A percentile compares a stretch with the other conserved stretches of the same genome.
phyloP scores from a whole-genome alignment of 1,284 basidiomycete species.

The Wallemia ichthyophaga region DNA sequence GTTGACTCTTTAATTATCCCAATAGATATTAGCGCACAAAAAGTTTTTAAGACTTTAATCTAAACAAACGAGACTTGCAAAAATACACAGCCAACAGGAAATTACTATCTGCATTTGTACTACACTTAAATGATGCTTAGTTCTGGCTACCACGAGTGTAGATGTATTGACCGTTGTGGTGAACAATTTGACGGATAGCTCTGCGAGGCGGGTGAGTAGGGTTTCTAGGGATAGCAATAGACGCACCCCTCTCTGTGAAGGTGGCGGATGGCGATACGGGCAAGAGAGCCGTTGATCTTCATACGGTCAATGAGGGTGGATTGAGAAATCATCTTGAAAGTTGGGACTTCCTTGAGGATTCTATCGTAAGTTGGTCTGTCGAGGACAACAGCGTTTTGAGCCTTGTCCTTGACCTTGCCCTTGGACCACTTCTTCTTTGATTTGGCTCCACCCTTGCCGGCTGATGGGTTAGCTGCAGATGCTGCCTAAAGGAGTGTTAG shows the following conservation, averaged over 20 bases:
- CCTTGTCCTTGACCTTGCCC: constrained; percentile 99
- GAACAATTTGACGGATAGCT: constrained; percentile 82
- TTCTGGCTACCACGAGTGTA: constrained; percentile 30
- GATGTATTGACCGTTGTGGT: constrained; percentile 77
- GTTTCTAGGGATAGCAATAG: background rate
- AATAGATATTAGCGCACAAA: constrained; percentile 15
- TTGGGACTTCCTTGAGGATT: constrained; percentile 96
- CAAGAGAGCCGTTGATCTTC: constrained; percentile 84
- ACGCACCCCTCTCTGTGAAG: constrained; percentile 65
- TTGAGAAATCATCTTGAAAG: constrained; percentile 97
- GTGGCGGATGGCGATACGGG: constrained; percentile 72
- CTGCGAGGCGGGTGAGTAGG: background rate
- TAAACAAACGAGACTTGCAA: too few relatives aligned
- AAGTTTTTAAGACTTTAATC: too few relatives aligned
- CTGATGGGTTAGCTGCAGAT: constrained; percentile 26
- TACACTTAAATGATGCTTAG: background rate
- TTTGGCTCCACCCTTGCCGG: constrained; percentile 38
- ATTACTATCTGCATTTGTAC: background rate
- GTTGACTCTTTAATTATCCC: constrained; percentile 21
- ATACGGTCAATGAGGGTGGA: constrained; percentile 90
- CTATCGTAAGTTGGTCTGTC: constrained; percentile 44
- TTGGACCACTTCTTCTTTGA: constrained; percentile 99
- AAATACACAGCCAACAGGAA: too few relatives aligned
- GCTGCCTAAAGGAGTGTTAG: constrained; percentile 16
- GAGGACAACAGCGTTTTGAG: constrained; percentile 21